Percentiles rank a stretch among this genome's conserved stretches.
Evolutionary conservation across 2,329 filamentous ascomycete genomes (phyloP).

Genomic region (Ophiostoma populinum): DNA sequence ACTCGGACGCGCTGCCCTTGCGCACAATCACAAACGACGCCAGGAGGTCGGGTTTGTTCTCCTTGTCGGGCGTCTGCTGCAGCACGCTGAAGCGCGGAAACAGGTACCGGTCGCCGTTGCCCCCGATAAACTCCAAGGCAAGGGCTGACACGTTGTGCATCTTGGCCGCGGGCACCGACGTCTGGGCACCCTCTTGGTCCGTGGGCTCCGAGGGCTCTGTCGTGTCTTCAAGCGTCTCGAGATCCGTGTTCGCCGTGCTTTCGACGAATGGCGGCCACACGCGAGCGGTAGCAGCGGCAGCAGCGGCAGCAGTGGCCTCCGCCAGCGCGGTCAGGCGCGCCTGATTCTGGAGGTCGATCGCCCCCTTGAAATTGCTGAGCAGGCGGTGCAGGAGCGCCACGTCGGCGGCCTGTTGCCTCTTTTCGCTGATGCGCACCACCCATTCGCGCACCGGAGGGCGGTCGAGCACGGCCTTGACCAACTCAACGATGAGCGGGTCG

Average conservation of each 20-base stretch:
- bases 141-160: conserved; percentile 48
- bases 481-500: conserved; percentile 36
- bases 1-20: conserved; percentile 49
- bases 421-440: conserved; percentile 35
- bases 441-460: conserved; percentile 30
- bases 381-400: too few relatives aligned
- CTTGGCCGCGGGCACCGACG: conserved; percentile 33
- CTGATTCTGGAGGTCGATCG: too few relatives aligned
- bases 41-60: conserved; percentile 40
- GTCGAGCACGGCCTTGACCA: conserved; percentile 41
- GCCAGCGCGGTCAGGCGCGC: too few relatives aligned
- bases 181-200: conserved; percentile 28
- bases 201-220: not conserved
- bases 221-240: too few relatives aligned
- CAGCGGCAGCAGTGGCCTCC: too few relatives aligned
- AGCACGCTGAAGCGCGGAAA: conserved; percentile 67
- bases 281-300: too few relatives aligned
- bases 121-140: conserved; percentile 49
- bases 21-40: conserved; percentile 65
- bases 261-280: too few relatives aligned
- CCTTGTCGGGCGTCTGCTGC: conserved; percentile 38
- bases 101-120: conserved; percentile 56
- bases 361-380: conserved; percentile 23
- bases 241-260: too few relatives aligned
- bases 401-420: conserved; percentile 32